Evolutionary conservation across 2,329 filamentous ascomycete species (phyloP), one percentile per base, ranked within the genome.

Genomic region (Clonostachys rhizophaga): DNA sequence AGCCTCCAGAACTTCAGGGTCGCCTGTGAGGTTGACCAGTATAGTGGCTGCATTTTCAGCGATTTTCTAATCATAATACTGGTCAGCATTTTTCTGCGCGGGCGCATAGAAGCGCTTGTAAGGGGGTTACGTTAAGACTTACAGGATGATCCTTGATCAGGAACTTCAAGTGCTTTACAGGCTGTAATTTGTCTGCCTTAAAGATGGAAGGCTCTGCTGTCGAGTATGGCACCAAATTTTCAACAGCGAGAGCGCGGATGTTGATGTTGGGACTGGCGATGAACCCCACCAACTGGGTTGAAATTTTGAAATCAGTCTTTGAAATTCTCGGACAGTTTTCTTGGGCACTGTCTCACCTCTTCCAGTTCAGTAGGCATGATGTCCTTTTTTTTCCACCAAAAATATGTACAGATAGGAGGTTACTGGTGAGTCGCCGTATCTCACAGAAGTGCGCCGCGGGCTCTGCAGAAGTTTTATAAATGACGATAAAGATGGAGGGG

Each of bases 1-100:
- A 45, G 71, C 74, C 53, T 88, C 78, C 39, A 96, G 71, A 4
- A 97, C 75, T 46, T 91, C 87, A 12, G 73, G 70, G 57, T 97
- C 91, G 14, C 82, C 82, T 2, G 88, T 86, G 14, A 94, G 73
- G 63, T 96, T 96, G 58, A 97, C 81, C 51, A 99, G 84, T 55
- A 96, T 92, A 13, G 84, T 95, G 55, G 96, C 71, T 36, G 88
- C 91, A 81, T 96, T 87, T 64, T 94, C 89, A n/a, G 92, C 88
- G 51, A 96, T 96, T 64, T 87, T 83, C 84, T 95, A 52, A 30
- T 30, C 24, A 30, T 9, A 20, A 10, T 18, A 20, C n/a, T 13
- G 16, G 50, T 46, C 45, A 48, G 43, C 46, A 47, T 42, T 30
- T 30, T 9, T 30, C 24, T 30, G 24, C 24, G 24, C 24, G 24